Evolutionary conservation across 192 early-diverging fungal species (phyloP), one percentile per base, ranked within the genome.

Genomic region (Allomyces javanicus): DNA sequence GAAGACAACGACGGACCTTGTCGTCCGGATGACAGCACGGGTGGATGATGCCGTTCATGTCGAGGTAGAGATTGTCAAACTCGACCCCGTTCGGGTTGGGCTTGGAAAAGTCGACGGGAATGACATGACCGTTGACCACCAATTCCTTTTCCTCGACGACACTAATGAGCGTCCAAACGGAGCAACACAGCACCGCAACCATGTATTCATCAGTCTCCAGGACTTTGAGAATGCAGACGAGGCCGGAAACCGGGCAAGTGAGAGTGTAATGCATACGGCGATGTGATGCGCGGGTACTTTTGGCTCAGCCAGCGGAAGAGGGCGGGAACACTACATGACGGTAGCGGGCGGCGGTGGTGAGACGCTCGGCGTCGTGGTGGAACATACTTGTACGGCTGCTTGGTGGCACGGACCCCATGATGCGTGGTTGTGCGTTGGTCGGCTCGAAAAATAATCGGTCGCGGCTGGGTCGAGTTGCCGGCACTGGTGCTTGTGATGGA

Each of bases 31-130:
- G 86, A 73, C 84, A 86, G 76, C 89, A 90, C 26, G 87, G 87
- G 71, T 92, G 90, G 61, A 92, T 86, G 66, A 92, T 89, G 65
- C 92, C 95, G 74, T 99, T 99, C 95, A 97, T 97, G 75, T 99
- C 96, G 66, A 99, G 76, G 74, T 99, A 99, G 21, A 99, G 75
- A 67, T 99, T 97, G 78, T 97, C 94, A 69, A 91, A 89, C 70
- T 94, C 78, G 21, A 68, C 65, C 25, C 76, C 78, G 65, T 83
- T 84, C 24, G 81, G 81, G 66, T 83, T 83, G 27, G 74, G 75
- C 61, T 71, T 64, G 55, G 21, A 22, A 23, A 67, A 45, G 33
- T 23, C 26, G 17, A 61, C 44, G 10, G 26, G 24, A 17, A 64
- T 21, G 14, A 26, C 63, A 50, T 23, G 25, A 25, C 21, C 22